Percentiles rank a stretch among this genome's conserved stretches.
These are phyloP conservation scores for Volvariella volvacea DNA, from an alignment of 1,284 basidiomycete species.

Conservation along the genomic window DNA sequence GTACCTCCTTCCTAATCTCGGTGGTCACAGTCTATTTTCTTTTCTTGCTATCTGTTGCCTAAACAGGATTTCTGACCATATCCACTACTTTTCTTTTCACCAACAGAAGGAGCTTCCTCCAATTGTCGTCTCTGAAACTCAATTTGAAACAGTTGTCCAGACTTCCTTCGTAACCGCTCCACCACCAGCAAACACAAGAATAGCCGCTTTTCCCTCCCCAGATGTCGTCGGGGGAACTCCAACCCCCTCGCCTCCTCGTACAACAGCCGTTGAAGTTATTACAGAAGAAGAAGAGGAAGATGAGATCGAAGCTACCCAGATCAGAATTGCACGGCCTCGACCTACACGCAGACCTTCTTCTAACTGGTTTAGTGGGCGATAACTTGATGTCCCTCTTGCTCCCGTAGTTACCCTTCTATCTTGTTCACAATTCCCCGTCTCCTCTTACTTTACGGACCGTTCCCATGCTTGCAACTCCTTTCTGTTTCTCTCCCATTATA, in stretches of 20 bases:
- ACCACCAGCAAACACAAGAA: conserved; percentile 71
- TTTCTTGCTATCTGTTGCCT: conserved; percentile 19
- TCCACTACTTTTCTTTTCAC: conserved; percentile 19
- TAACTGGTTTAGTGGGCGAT: conserved; percentile 36
- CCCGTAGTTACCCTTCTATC: conserved; percentile 16
- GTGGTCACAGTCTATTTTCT: conserved; percentile 15
- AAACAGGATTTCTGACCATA: conserved; percentile 30
- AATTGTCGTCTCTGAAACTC: conserved; percentile 54
- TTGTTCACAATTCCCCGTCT: conserved; percentile 13
- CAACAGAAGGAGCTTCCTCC: conserved; percentile 57
- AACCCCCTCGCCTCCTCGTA: conserved; percentile 54
- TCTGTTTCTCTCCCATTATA: conserved; percentile 1
- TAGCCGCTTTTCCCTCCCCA: conserved; percentile 66
- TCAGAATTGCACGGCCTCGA: conserved; percentile 21
- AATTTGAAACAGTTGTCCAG: conserved; percentile 62
- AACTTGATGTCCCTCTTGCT: conserved; percentile 8
- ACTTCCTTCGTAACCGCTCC: conserved; percentile 61
- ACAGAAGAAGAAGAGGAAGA: conserved; percentile 47
- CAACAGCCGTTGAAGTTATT: conserved; percentile 61
- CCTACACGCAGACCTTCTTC: conserved; percentile 29
- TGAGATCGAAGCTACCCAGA: conserved; percentile 14
- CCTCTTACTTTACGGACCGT: conserved; percentile 11
- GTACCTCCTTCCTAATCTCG: conserved; percentile 22
- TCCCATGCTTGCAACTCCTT: background rate
- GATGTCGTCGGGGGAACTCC: conserved; percentile 48